These are phyloP conservation scores for Aspergillus affinis DNA, from an alignment of 495 filamentous ascomycete species.

Conservation along the genomic window DNA sequence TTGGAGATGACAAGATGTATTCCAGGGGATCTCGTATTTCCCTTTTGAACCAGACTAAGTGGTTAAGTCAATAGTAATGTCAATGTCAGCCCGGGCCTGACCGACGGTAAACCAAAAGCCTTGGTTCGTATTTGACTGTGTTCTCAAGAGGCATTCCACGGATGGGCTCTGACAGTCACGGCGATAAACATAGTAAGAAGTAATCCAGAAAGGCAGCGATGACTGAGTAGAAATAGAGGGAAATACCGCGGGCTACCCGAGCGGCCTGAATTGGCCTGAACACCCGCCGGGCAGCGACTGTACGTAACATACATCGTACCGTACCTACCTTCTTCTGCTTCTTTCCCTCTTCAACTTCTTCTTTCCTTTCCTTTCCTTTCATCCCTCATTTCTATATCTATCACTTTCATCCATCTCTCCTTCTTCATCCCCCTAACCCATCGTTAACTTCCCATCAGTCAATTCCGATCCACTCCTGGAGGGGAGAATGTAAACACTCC, in stretches of 20 bases:
- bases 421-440: not conserved
- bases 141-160: too few relatives aligned
- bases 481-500: constrained; percentile 19
- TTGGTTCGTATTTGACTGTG: not conserved
- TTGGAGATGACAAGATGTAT: too few relatives aligned
- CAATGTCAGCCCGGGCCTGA: not conserved
- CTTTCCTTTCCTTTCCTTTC: not conserved
- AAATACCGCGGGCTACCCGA: not conserved
- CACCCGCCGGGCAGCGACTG: not conserved
- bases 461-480: not conserved
- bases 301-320: not conserved
- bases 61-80: not conserved
- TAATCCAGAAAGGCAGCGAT: too few relatives aligned
- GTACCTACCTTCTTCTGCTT: not conserved
- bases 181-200: too few relatives aligned
- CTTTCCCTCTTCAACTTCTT: not conserved
- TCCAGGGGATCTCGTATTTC: too few relatives aligned
- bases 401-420: not conserved
- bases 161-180: too few relatives aligned
- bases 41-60: not conserved
- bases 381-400: not conserved
- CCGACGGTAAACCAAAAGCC: not conserved
- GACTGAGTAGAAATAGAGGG: too few relatives aligned
- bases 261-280: not conserved
- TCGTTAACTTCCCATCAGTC: not conserved